Conservation (phyloP, 2,329 filamentous ascomycete species). For the Ascochyta koolunga region DNA sequence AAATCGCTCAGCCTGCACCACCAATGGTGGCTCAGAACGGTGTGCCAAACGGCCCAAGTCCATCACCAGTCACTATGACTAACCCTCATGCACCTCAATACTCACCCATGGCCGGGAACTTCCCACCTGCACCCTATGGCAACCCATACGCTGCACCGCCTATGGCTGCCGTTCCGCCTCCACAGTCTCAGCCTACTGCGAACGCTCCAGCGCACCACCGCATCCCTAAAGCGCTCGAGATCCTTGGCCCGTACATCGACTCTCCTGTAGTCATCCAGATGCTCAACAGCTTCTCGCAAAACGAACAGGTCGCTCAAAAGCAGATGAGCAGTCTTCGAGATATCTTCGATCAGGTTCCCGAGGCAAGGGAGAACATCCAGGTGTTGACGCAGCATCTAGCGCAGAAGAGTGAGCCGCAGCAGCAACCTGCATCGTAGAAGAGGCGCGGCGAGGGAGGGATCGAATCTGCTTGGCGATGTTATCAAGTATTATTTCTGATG, state of each 20-base stretch:
- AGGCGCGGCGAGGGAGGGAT: not conserved
- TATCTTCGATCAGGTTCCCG: conserved; percentile 70
- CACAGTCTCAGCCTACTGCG: conserved; percentile 8
- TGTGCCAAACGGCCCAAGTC: conserved; percentile 33
- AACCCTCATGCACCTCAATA: conserved; percentile 45
- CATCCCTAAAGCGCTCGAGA: conserved; percentile 48
- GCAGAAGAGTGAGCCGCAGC: conserved; percentile 10
- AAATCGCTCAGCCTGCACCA: conserved; percentile 27
- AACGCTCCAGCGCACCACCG: conserved; percentile 32
- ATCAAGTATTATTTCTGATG: not conserved
- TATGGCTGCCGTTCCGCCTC: conserved; percentile 6
- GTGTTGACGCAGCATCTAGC: conserved; percentile 32
- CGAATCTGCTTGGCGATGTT: not conserved
- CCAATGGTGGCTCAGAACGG: conserved; percentile 21
- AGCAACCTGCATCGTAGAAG: conserved; percentile 7
- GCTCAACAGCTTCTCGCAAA: conserved; percentile 37
- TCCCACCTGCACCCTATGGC: conserved; percentile 32
- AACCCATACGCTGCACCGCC: conserved; percentile 28
- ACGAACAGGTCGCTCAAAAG: conserved; percentile 47
- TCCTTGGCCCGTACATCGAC: conserved; percentile 52
- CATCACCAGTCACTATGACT: conserved; percentile 22
- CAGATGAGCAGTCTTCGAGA: conserved; percentile 77
- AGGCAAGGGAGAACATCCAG: conserved; percentile 64
- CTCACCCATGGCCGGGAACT: conserved; percentile 37
- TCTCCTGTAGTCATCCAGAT: conserved; percentile 51